Evolutionary conservation across 139 green algal genomes (phyloP).

Genomic region (Chlorella vulgaris): DNA sequence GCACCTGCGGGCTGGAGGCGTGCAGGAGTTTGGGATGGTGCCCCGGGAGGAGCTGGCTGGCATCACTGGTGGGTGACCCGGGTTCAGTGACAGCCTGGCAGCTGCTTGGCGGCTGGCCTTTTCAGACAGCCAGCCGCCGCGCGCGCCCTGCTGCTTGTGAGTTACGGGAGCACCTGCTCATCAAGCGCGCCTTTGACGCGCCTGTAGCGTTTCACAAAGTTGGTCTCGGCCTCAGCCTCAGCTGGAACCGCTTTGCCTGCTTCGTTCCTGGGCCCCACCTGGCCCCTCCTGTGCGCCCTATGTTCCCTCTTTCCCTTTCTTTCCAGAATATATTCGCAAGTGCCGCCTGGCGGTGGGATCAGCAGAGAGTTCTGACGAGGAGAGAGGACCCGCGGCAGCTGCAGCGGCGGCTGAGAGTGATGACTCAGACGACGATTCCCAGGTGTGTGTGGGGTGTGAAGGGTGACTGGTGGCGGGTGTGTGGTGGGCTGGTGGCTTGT

Average conservation of each 20-base stretch:
- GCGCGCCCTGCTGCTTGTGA: background rate
- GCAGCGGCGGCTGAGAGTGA: background rate
- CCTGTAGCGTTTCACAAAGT: no score
- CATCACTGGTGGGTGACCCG: slow-evolving; percentile 9
- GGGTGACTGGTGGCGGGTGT: no score
- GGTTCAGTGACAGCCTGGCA: background rate
- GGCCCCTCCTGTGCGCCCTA: no score
- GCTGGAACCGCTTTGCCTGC: no score
- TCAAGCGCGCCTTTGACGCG: no score
- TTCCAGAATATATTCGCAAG: slow-evolving; percentile 32
- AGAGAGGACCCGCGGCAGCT: background rate
- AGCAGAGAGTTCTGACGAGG: slow-evolving; percentile 23
- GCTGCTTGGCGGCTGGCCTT: background rate
- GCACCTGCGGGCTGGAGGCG: slow-evolving; percentile 18
- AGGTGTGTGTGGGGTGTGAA: no score
- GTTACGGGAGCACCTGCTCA: no score
- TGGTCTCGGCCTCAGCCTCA: no score
- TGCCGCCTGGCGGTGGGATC: slow-evolving; percentile 29
- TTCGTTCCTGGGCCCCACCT: no score
- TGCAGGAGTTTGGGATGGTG: slow-evolving; percentile 45
- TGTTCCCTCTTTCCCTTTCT: no score
- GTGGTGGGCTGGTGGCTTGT: no score
- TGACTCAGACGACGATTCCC: slow-evolving; percentile 36
- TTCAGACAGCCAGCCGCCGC: background rate
- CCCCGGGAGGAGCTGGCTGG: slow-evolving; percentile 13